These are phyloP conservation scores for Breynia disticha DNA, from an alignment of 441 rosid species.

Conservation along the genomic window DNA sequence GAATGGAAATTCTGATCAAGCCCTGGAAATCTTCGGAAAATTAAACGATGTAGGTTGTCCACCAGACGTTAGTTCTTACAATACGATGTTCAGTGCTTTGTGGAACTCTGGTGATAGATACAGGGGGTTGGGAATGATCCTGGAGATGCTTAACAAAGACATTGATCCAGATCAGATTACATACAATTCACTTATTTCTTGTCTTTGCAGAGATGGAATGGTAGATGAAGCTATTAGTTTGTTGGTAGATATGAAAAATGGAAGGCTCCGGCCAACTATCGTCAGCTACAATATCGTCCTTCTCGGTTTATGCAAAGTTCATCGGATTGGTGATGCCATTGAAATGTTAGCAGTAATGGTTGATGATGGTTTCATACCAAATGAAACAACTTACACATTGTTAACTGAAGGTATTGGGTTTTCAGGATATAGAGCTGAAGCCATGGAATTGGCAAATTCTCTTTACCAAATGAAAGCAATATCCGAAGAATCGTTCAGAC, in stretches of 20 bases:
- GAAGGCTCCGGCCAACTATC: conserved; percentile 43
- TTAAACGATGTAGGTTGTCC: conserved; percentile 61
- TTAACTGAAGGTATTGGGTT: conserved; percentile 67
- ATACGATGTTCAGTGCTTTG: conserved; percentile 58
- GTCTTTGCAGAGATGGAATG: conserved; percentile 79
- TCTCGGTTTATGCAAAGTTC: conserved; percentile 60
- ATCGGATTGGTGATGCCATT: conserved; percentile 49
- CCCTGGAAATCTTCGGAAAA: conserved; percentile 56
- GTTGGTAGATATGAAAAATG: conserved; percentile 55
- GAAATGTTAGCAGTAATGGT: conserved; percentile 56
- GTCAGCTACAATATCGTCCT: conserved; percentile 59
- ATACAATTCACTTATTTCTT: conserved; percentile 64
- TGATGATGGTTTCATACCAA: conserved; percentile 51
- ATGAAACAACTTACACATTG: conserved; percentile 55
- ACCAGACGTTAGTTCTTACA: conserved; percentile 62
- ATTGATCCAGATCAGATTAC: conserved; percentile 63
- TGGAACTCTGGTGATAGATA: conserved; percentile 56
- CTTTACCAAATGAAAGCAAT: conserved; percentile 42
- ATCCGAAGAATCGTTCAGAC: conserved; percentile 39
- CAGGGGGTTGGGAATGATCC: conserved; percentile 47
- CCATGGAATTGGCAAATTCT: conserved; percentile 55
- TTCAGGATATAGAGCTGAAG: conserved; percentile 56
- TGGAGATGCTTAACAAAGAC: conserved; percentile 45
- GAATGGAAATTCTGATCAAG: conserved; percentile 57
- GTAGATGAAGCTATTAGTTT: conserved; percentile 62